Conservation (phyloP, 257 asterid genomes). For the Catharanthus roseus region DNA sequence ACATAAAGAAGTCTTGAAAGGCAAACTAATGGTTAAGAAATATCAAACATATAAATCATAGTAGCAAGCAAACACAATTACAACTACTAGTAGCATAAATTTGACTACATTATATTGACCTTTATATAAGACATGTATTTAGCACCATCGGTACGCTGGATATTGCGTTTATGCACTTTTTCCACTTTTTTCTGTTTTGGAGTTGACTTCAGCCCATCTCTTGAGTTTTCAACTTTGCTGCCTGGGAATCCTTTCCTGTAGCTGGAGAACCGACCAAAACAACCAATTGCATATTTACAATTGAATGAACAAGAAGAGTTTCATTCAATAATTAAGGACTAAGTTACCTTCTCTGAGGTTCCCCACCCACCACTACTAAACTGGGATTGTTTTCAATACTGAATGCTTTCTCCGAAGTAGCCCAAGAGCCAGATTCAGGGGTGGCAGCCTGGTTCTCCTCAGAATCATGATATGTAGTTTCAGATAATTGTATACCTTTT, state of each 20-base stretch:
- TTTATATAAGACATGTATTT: constrained; percentile 90
- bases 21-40: neutral
- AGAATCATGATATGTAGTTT: constrained; percentile 27
- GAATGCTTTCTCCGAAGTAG: constrained; percentile 52
- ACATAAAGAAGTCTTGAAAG: neutral
- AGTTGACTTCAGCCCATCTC: constrained; percentile 43
- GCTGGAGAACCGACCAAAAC: constrained; percentile 19
- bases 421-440: constrained; percentile 67
- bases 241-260: constrained; percentile 52
- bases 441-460: constrained; percentile 55
- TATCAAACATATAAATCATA: neutral
- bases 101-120: constrained; percentile 36
- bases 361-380: constrained; percentile 37
- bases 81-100: constrained; percentile 7
- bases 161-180: constrained; percentile 51
- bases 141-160: constrained; percentile 69
- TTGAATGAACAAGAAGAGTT: constrained; percentile 4
- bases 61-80: constrained; percentile 8
- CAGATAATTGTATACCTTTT: constrained; percentile 31
- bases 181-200: constrained; percentile 43
- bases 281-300: constrained; percentile 12
- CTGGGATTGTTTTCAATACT: constrained; percentile 46
- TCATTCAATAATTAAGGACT: constrained; percentile 4
- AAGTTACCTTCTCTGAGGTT: constrained; percentile 49
- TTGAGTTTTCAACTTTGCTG: constrained; percentile 36